Conservation (phyloP, 495 filamentous ascomycete species). For the Xylaria venustula region DNA sequence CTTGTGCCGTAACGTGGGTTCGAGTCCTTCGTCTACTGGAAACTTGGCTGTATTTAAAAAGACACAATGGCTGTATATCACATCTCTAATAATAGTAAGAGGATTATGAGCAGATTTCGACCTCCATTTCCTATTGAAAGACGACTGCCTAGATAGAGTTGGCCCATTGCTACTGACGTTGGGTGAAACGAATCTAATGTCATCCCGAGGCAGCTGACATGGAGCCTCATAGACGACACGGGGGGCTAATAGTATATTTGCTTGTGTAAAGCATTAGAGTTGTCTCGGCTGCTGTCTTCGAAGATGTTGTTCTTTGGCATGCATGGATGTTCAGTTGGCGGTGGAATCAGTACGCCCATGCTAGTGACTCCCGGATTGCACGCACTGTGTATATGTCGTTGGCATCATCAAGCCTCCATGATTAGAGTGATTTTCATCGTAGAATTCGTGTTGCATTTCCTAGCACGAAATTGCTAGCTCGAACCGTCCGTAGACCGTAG, state of each 20-base stretch:
- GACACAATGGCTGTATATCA: not conserved
- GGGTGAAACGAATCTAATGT: not conserved
- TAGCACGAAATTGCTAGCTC: slow-evolving; percentile 38
- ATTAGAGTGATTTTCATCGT: slow-evolving; percentile 30
- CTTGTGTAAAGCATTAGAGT: not conserved
- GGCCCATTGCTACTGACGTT: not conserved
- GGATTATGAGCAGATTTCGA: not conserved
- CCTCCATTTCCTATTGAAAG: not conserved
- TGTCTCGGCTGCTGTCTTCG: not conserved
- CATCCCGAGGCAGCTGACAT: not conserved
- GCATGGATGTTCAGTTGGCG: not conserved
- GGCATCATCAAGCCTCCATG: slow-evolving; percentile 6
- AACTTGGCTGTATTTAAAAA: not conserved
- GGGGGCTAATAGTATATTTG: not conserved
- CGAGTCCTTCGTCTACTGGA: not conserved
- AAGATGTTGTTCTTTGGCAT: not conserved
- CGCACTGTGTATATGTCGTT: slow-evolving; percentile 11
- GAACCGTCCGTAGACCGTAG: slow-evolving; percentile 36
- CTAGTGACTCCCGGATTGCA: not conserved
- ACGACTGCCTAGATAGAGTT: slow-evolving; percentile 1
- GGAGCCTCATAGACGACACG: not conserved
- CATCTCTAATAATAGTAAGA: not conserved
- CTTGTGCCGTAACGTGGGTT: not conserved
- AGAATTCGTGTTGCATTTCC: slow-evolving; percentile 34
- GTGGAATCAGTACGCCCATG: slow-evolving; percentile 1